Evolutionary conservation across 352 stramenopile genomes (phyloP), one percentile per base, ranked within the genome.

Genomic region (Globisporangium middletonii): DNA sequence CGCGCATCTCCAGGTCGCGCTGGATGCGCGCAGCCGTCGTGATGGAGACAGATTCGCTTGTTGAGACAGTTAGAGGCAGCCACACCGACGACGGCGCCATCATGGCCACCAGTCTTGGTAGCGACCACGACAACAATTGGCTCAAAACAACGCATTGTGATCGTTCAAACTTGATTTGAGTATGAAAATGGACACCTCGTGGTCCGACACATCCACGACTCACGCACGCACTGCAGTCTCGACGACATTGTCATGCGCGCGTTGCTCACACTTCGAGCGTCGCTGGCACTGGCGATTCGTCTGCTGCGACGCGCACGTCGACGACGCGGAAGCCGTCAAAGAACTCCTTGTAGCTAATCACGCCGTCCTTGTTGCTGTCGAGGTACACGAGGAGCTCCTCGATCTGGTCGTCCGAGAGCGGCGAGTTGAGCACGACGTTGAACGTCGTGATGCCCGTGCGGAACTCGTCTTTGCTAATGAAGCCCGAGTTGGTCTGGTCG

Each of bases 301-400:
- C 67, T 26, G 33, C 27, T 11, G 52, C 50, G 28, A 92, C 53
- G 15, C 73, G 79, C 52, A 92, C 79, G 50, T 92, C 79, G 37
- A 96, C 83, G 48, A 97, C 74, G 48, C 82, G 74, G 71, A 97
- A 97, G 54, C 89, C 89, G 47, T 95, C 77, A 44, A 98, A 90
- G 67, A 98, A 98, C 66, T 98, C 91, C 67, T 95, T 93, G 80
- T 97, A 98, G 69, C 84, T 93, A 60, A 98, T 86, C 33, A 83
- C 88, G 44, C 92, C 92, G 66, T 97, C 88, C 44, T 90, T 71
- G 71, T 98, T 89, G 58, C 72, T 86, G 71, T 98, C 92, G 2
- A 98, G 71, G 55, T 92, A 86, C 0, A 68, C 65, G 42, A 97
- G 71, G 54, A 97, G 67, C 60, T 94, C 75, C 47, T 97, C 88